Evolutionary conservation across 257 asterid species (phyloP), one percentile per base, ranked within the genome.

Genomic region (Knoxia roxburghii): DNA sequence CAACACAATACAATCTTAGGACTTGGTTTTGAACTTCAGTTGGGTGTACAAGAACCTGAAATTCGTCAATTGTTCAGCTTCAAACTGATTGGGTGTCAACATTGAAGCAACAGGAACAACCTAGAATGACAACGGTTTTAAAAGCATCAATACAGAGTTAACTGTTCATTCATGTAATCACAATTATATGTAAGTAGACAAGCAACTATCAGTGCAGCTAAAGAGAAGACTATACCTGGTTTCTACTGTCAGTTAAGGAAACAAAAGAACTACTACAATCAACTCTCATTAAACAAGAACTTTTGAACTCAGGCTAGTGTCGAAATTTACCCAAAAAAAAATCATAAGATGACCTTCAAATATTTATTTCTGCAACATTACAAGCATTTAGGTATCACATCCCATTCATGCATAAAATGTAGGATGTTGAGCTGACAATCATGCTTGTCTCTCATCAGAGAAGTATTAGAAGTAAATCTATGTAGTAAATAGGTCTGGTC

Each of bases 31-130:
- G 49, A 67, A 66, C 57, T 59, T 67, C 35, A 63, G 35, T 24
- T 55, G 35, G 71, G 72, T 35, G 72, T 45, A 74, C 9, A n/a
- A 70, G 59, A 85, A 94, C 99, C 96, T 88, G 79, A 77, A 75
- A 59, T 87, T 89, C 0, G 98, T 81, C 77, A 94, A 83, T 72
- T 76, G 84, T 72, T 94, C 98, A 56, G 99, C 99, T 83, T 94
- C 99, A 76, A 94, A 94, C 75, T 94, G 98, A 78, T 94, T 94
- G 15, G 99, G 99, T 17, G 98, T 90, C 93, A 94, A 76, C 98
- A 94, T 87, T 61, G 96, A 87, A 71, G 98, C 96, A 76, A 90
- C 93, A 61, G 96, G 96, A 21, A 90, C 88, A 84, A 94, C 99
- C 99, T 94, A 75, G 45, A 64, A 23, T 67, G 75, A 72, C 66